phyloP scores from a whole-genome alignment of 2,329 filamentous ascomycete species.

The Mycocentrospora acerina region DNA sequence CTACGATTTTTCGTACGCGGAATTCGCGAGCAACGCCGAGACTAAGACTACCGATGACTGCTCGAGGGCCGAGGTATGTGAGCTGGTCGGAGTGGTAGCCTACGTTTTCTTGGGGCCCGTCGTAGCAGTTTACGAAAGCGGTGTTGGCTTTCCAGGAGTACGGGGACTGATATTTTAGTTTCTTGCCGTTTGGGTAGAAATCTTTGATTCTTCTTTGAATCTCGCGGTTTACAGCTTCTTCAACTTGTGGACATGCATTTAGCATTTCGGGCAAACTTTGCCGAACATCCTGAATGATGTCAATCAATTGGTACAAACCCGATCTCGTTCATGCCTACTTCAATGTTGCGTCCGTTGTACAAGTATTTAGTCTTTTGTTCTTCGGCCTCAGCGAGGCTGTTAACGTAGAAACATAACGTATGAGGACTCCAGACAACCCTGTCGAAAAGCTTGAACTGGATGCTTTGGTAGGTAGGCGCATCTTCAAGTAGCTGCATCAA shows the following conservation, averaged over 20 bases:
- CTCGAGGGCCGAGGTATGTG: constrained; percentile 86
- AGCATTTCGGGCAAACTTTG: constrained; percentile 73
- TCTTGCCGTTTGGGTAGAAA: constrained; percentile 68
- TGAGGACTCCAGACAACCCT: constrained; percentile 83
- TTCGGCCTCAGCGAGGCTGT: constrained; percentile 67
- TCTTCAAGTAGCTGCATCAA: constrained; percentile 76
- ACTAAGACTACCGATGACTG: constrained; percentile 86
- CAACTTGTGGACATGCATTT: constrained; percentile 68
- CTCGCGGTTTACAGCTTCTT: constrained; percentile 74
- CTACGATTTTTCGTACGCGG: constrained; percentile 74
- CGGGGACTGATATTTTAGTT: constrained; percentile 76
- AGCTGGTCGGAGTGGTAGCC: constrained; percentile 93
- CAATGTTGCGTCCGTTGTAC: constrained; percentile 78
- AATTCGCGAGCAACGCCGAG: constrained; percentile 94
- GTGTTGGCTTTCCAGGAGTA: constrained; percentile 80
- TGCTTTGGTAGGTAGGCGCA: constrained; percentile 67
- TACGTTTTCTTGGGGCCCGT: constrained; percentile 76
- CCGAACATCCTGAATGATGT: constrained; percentile 62
- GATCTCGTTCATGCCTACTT: constrained; percentile 45
- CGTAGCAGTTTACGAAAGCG: constrained; percentile 93
- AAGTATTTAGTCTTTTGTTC: constrained; percentile 77
- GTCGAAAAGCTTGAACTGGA: constrained; percentile 84
- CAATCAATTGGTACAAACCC: background rate
- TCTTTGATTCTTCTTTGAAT: constrained; percentile 70
- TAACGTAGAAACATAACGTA: constrained; percentile 80